Evolutionary conservation across 1,284 basidiomycete species (phyloP), one percentile per base, ranked within the genome.

Genomic region (Sporisorium scitamineum): DNA sequence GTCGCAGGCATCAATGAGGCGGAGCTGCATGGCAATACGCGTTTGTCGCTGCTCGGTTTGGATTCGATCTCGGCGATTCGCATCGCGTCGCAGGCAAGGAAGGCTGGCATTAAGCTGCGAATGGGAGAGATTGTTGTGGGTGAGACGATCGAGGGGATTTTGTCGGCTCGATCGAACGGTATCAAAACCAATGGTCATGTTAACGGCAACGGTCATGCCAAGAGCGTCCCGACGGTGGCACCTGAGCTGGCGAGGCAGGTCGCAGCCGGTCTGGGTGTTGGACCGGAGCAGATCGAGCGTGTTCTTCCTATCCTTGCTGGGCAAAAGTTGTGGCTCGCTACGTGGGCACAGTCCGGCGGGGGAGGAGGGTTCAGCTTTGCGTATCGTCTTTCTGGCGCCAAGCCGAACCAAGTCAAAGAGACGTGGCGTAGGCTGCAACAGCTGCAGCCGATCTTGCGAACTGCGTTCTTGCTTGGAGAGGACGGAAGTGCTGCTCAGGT

Each of bases 31-130:
- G 57, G 70, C 20, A 20, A 59, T 26, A 80, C 77, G 7, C 68
- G 73, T 7, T 58, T 84, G 26, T 61, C 72, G 3, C 42, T 60
- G n/a, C 65, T 84, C 2, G 82, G 83, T 14, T 67, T 84, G 29
- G 83, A 84, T 55, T 84, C 83, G 16, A 82, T 84, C 51, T 77
- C 78, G 27, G 75, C 82, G 2, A 82, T 84, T 47, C 73, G 76
- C 27, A 72, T 84, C 34, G 80, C 79, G 5, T 71, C 78, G 7
- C 74, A 66, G 51, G 76, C 77, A 3, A 73, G 81, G 18, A 67
- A 60, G 22, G 55, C 63, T 2, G 75, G 79, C 27, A 41, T 80
- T 20, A 42, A 57, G 6, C 47, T 83, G 45, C 66, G 73, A 0
- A 70, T 82, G 51, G 64, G 63, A 7, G 76, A 83, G 50, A 78